Base-by-base conservation (phyloP, 1,284 basidiomycete species). In the Pholiota adiposa region DNA sequence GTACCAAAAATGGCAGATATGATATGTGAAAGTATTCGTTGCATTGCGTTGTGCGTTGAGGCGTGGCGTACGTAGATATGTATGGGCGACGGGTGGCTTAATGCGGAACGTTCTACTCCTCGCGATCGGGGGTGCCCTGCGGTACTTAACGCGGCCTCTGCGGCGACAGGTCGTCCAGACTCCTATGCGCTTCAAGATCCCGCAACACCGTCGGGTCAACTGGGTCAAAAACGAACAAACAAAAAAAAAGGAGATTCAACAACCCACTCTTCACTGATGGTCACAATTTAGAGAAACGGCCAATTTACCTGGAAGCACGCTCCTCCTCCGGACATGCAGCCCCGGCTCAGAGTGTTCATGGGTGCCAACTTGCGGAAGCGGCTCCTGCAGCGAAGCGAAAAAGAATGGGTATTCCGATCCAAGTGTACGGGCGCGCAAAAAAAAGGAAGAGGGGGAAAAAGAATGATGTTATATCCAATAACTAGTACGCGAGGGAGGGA, bases 171-270 rank as follows among this genome's bases (percentile, higher is more conserved):
- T 90, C 88, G 56, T 94, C 92, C 64, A 94, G 81, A 77, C 88
- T 94, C 75, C 89, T 82, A 72, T 94, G 92, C 21, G 89, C 89
- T 76, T 96, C 92, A 54, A 97, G 80, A 78, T 96, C 94, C 41
- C 90, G 88, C 69, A 96, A 79, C 33, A 96, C 94, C 36, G 87
- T 86, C 1, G 94, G 93, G 74, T 97, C 94, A 66, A 96, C 92
- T 89, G 74, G n/a, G 63, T 63, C 50, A 56, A 52, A 60, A 25
- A 34, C n/a, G n/a, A n/a, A n/a, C n/a, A 19, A 21, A 14, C 5
- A 11, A 11, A 19, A 29, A 21, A 19, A 31, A 40, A 36, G n/a
- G 29, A 21, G 4, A 31, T 27, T 31, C 34, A 25, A 27, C 36
- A 38, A 38, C 36, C 5, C 31, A 5, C 31, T 5, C 31, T 12